These are phyloP conservation scores for Xenoacremonium recifei DNA, from an alignment of 2,329 filamentous ascomycete genomes.

Conservation along the genomic window DNA sequence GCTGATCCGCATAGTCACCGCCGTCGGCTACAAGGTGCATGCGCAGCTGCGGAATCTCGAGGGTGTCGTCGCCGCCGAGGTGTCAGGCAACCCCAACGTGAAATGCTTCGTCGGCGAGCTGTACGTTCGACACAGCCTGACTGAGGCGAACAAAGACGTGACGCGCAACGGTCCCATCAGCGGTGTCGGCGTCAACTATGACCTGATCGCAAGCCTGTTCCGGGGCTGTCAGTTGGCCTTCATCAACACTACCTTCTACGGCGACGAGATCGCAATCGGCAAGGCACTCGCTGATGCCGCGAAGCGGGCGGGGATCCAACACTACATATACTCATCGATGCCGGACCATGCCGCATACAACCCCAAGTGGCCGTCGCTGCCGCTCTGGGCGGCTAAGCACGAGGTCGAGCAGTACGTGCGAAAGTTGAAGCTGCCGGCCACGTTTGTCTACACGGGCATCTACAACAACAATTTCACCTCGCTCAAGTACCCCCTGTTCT, in stretches of 20 bases:
- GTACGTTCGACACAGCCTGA: slow-evolving; percentile 53
- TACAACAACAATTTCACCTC: slow-evolving; percentile 99
- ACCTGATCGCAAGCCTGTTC: slow-evolving; percentile 76
- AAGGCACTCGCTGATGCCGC: slow-evolving; percentile 86
- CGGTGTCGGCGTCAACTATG: slow-evolving; percentile 67
- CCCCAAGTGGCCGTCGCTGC: slow-evolving; percentile 74
- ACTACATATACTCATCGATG: slow-evolving; percentile 97
- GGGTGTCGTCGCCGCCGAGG: slow-evolving; percentile 84
- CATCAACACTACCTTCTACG: slow-evolving; percentile 97
- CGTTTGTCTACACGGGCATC: slow-evolving; percentile 94
- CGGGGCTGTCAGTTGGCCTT: slow-evolving; percentile 84
- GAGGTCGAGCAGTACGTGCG: slow-evolving; percentile 89
- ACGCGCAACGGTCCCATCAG: slow-evolving; percentile 64
- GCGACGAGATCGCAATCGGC: slow-evolving; percentile 88
- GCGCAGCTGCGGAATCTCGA: slow-evolving; percentile 87
- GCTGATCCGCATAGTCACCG: slow-evolving; percentile 88
- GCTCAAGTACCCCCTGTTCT: slow-evolving; percentile 87
- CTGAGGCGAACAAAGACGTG: slow-evolving; percentile 58
- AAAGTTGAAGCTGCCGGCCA: slow-evolving; percentile 77
- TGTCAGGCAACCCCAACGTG: slow-evolving; percentile 76
- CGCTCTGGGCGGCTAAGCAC: slow-evolving; percentile 90
- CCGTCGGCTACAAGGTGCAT: slow-evolving; percentile 89
- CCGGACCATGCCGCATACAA: slow-evolving; percentile 86
- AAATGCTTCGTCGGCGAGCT: slow-evolving; percentile 64
- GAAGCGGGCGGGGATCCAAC: slow-evolving; percentile 77